phyloP scores from a whole-genome alignment of 352 stramenopile species.

The Globisporangium okanoganense region DNA sequence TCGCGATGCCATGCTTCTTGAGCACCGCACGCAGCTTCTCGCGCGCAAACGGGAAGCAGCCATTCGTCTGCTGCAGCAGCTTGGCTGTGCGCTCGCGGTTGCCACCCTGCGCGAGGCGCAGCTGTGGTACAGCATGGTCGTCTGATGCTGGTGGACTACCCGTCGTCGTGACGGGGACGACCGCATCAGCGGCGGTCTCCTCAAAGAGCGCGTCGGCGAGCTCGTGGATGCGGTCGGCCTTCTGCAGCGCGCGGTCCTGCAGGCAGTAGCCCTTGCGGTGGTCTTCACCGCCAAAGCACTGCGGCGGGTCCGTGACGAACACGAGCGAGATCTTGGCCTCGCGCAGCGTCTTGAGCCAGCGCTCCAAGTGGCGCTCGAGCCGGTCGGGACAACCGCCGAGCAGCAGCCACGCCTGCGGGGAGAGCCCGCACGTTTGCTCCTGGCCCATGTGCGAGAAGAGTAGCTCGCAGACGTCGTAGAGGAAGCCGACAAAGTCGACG shows the following conservation, averaged over 20 bases:
- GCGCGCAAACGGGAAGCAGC: slow-evolving; percentile 71
- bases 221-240: slow-evolving; percentile 41
- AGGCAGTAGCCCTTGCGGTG: slow-evolving; percentile 63
- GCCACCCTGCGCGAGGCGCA: slow-evolving; percentile 11
- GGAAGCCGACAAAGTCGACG: slow-evolving; percentile 79
- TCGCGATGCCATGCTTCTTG: slow-evolving; percentile 37
- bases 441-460: slow-evolving; percentile 36
- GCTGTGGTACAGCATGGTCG: not conserved
- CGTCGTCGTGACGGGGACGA: not conserved
- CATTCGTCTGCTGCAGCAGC: slow-evolving; percentile 56
- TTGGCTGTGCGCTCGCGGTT: slow-evolving; percentile 17
- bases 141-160: not conserved
- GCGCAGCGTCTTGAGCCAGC: slow-evolving; percentile 44
- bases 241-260: slow-evolving; percentile 51
- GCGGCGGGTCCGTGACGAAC: slow-evolving; percentile 72
- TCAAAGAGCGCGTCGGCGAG: slow-evolving; percentile 31
- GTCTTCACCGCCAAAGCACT: slow-evolving; percentile 65
- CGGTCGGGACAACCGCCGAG: slow-evolving; percentile 50
- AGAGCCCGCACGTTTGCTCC: slow-evolving; percentile 18
- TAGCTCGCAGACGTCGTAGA: slow-evolving; percentile 66
- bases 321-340: slow-evolving; percentile 43
- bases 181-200: not conserved
- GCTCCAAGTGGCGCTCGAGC: slow-evolving; percentile 38
- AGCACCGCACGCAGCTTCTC: slow-evolving; percentile 64
- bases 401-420: slow-evolving; percentile 47